These are phyloP conservation scores for Polygonum aviculare DNA, from an alignment of 148 eudicot genomes.

Conservation along the genomic window DNA sequence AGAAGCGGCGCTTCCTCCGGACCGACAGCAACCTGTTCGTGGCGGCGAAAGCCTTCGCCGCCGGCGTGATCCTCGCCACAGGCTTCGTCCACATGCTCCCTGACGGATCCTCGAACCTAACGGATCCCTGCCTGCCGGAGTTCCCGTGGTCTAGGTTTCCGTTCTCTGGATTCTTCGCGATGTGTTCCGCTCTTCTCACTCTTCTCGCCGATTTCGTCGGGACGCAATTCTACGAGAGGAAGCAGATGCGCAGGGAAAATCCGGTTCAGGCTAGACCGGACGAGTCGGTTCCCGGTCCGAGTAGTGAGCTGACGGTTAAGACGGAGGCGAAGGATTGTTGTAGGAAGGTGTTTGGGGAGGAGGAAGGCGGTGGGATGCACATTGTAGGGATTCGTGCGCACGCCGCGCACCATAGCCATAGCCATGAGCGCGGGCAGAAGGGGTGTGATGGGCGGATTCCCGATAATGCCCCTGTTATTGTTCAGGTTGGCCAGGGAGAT, in stretches of 20 bases:
- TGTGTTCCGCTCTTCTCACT: slow-evolving; percentile 77
- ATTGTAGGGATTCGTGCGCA: slow-evolving; percentile 87
- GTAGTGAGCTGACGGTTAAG: slow-evolving; percentile 24
- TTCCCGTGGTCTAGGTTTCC: slow-evolving; percentile 83
- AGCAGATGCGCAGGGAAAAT: slow-evolving; percentile 33
- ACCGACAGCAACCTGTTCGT: slow-evolving; percentile 51
- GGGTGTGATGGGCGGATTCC: slow-evolving; percentile 30
- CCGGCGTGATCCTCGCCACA: slow-evolving; percentile 65
- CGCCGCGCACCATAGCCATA: slow-evolving; percentile 64
- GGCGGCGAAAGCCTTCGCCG: slow-evolving; percentile 63
- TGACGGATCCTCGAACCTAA: slow-evolving; percentile 55
- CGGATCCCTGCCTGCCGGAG: slow-evolving; percentile 55
- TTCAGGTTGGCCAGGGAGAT: slow-evolving; percentile 16
- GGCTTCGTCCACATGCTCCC: slow-evolving; percentile 96
- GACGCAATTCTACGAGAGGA: slow-evolving; percentile 78
- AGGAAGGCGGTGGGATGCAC: slow-evolving; percentile 64
- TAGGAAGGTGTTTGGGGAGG: slow-evolving; percentile 53
- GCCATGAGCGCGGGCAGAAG: slow-evolving; percentile 24
- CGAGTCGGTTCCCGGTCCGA: slow-evolving; percentile 36
- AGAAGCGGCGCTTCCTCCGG: slow-evolving; percentile 38
- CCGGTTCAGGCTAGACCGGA: slow-evolving; percentile 21
- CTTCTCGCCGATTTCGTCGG: slow-evolving; percentile 72
- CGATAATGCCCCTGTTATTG: slow-evolving; percentile 16
- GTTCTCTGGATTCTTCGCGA: slow-evolving; percentile 71
- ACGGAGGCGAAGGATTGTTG: slow-evolving; percentile 18